phyloP scores from a whole-genome alignment of 768 basidiomycete genomes.

The Suillus occidentalis region DNA sequence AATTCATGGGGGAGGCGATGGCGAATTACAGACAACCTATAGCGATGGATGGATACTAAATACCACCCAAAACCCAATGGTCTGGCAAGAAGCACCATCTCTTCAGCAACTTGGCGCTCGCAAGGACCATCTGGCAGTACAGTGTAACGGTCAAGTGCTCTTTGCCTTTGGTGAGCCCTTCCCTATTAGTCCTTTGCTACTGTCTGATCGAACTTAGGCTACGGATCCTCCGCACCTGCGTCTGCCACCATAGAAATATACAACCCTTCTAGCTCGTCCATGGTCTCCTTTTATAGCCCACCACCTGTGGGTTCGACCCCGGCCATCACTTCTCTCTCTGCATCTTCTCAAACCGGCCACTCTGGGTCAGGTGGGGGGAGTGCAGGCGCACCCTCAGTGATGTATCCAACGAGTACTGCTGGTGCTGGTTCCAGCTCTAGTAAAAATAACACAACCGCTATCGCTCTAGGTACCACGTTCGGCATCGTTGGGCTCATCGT shows the following conservation, averaged over 20 bases:
- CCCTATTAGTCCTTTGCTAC: background rate
- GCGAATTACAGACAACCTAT: conserved; percentile 49
- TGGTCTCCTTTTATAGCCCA: conserved; percentile 44
- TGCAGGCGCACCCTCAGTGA: conserved; percentile 11
- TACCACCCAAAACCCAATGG: conserved; percentile 52
- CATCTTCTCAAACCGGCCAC: conserved; percentile 31
- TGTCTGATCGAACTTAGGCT: conserved; percentile 23
- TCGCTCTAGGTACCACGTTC: conserved; percentile 63
- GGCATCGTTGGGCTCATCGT: conserved; percentile 58
- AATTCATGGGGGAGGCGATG: conserved; percentile 79
- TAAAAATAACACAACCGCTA: conserved; percentile 38
- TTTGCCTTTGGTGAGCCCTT: conserved; percentile 72
- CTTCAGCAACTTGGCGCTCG: conserved; percentile 61
- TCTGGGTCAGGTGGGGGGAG: conserved; percentile 11
- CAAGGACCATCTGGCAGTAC: conserved; percentile 73
- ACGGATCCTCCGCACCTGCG: conserved; percentile 38
- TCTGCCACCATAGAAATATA: conserved; percentile 58
- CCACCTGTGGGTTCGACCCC: conserved; percentile 30
- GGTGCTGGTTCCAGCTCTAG: conserved; percentile 18
- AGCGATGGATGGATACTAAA: conserved; percentile 74
- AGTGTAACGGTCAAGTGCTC: conserved; percentile 58
- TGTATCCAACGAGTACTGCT: conserved; percentile 11
- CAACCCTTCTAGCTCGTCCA: conserved; percentile 35
- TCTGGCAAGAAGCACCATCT: conserved; percentile 53
- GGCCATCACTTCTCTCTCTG: conserved; percentile 35